These are phyloP conservation scores for Triticum timopheevii DNA, from an alignment of 176 grass and related monocot genomes.

Conservation along the genomic window DNA sequence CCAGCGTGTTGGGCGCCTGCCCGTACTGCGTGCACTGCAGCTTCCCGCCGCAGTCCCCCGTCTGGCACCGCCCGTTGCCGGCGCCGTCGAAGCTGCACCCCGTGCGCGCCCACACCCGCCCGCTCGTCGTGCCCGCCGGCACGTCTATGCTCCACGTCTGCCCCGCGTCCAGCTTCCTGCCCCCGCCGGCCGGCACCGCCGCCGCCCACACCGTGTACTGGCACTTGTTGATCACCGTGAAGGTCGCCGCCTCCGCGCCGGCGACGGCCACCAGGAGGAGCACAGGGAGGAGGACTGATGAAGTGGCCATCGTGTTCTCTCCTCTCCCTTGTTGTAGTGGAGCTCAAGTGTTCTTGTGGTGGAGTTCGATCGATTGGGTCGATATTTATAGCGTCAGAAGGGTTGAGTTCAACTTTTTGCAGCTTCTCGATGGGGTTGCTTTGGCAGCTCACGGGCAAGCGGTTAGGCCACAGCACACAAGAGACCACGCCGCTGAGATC, in stretches of 20 bases:
- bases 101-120: constrained; percentile 46
- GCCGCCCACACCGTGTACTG: constrained; percentile 56
- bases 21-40: constrained; percentile 33
- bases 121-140: constrained; percentile 16
- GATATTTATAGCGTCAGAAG: background rate
- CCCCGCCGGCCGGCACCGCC: constrained; percentile 28
- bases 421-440: background rate
- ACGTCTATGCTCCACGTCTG: constrained; percentile 41
- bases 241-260: constrained; percentile 13
- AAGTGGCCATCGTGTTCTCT: background rate
- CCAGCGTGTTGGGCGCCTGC: constrained; percentile 44
- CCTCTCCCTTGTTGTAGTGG: too few species aligned
- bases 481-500: too few species aligned
- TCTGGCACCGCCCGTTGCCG: constrained; percentile 41
- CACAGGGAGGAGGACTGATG: background rate
- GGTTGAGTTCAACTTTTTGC: background rate
- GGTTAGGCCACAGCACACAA: too few species aligned
- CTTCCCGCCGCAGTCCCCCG: constrained; percentile 54
- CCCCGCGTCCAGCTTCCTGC: constrained; percentile 31
- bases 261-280: background rate
- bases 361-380: background rate
- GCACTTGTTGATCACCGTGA: constrained; percentile 52
- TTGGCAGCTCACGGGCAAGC: background rate
- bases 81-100: constrained; percentile 50
- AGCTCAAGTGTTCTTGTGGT: background rate